phyloP scores from a whole-genome alignment of 2,329 filamentous ascomycete species.

The Cladosporium oxysporum region DNA sequence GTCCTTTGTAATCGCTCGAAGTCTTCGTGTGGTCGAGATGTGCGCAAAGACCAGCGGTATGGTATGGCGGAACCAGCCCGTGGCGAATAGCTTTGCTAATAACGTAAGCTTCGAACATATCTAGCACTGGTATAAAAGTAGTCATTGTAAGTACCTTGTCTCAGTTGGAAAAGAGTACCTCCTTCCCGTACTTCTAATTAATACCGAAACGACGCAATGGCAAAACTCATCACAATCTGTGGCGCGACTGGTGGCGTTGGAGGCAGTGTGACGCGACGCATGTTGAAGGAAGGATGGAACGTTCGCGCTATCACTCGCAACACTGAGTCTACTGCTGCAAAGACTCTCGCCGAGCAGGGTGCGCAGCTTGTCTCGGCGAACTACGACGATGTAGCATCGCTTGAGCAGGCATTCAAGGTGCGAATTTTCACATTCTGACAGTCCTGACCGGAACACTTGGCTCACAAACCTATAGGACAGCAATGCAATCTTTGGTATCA shows the following conservation, averaged over 20 bases:
- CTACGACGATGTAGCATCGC: conserved; percentile 23
- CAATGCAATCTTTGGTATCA: conserved; percentile 25
- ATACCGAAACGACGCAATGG: not conserved
- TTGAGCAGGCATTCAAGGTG: conserved; percentile 23
- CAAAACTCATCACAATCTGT: conserved; percentile 20
- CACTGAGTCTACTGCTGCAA: conserved; percentile 25
- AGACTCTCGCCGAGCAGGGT: conserved; percentile 25
- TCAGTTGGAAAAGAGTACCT: not conserved
- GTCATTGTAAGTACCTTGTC: not conserved
- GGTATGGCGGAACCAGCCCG: not conserved
- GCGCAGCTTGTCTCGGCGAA: conserved; percentile 25
- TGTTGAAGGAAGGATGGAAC: conserved; percentile 29
- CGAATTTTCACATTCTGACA: not conserved
- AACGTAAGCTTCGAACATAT: not conserved
- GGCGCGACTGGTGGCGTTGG: conserved; percentile 27
- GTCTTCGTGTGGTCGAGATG: not conserved
- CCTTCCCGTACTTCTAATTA: not conserved
- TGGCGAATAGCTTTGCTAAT: not conserved
- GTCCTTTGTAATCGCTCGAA: not conserved
- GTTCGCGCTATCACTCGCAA: conserved; percentile 33
- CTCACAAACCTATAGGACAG: conserved; percentile 13
- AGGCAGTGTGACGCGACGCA: conserved; percentile 25
- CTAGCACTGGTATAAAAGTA: not conserved
- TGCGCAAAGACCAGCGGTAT: not conserved
- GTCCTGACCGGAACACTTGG: not conserved